Evolutionary conservation across 768 basidiomycete genomes (phyloP), one percentile per base, ranked within the genome.

Genomic region (Leccinum variicolor): DNA sequence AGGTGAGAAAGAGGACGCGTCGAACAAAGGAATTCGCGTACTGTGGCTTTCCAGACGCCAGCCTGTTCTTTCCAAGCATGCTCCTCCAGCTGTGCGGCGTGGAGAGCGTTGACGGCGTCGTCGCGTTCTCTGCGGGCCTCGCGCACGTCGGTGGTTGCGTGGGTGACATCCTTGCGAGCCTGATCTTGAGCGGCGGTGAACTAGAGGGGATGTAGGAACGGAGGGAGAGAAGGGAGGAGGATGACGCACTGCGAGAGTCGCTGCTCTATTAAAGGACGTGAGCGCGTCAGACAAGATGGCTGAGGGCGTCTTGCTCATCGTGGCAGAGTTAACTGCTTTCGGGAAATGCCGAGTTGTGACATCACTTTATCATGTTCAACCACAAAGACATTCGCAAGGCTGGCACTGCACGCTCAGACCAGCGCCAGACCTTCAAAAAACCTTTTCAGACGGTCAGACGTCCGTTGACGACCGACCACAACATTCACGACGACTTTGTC

Each of bases 111-210:
- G 14, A 83, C 46, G 0, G 76, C 75, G 10, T 79, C 77, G 52
- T 80, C 80, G 43, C 84, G 80, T 64, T 86, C 82, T 14, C 70
- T 64, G 50, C 77, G 75, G 19, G 81, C 79, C 39, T 80, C 78
- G 43, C 75, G 76, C 15, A 75, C 64, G 31, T 86, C 83, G 6
- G 75, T 62, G 39, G 71, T 61, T 11, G 80, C 77, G 48, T 78
- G 79, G 52, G 80, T 74, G 60, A 85, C 75, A 61, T 87, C 82
- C 41, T 73, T 69, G 60, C 79, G 79, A 4, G 81, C 76, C 55
- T 81, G 79, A n/a, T 79, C 78, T 59, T 89, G 85, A 17, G 81
- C 75, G 34, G 79, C 75, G 14, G 79, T 75, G 56, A 86, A 75
- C 86, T 88, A 50, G 26, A 26, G 17, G 36, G 17, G 43, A 58